A percentile compares a stretch with the other conserved stretches of the same genome.
These are phyloP conservation scores for Carex cristatella DNA, from an alignment of 176 grass and related monocot genomes.

Conservation along the genomic window DNA sequence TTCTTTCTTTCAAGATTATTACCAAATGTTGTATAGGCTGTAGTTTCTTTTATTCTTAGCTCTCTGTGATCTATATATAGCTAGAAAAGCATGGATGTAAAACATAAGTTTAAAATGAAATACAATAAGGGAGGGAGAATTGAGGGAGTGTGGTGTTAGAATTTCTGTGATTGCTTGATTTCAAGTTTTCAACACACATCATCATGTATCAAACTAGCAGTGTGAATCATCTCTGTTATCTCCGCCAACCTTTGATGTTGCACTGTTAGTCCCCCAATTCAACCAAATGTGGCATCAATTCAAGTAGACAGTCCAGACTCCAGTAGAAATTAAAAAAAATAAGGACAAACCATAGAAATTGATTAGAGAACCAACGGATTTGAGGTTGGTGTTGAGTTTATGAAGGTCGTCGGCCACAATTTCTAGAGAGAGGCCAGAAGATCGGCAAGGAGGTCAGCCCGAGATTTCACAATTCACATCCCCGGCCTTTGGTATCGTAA, in stretches of 20 bases:
- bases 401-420: constrained; percentile 68
- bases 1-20: too few relatives aligned
- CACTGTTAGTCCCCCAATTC: constrained; percentile 29
- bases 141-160: too few relatives aligned
- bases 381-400: constrained; percentile 80
- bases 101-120: too few relatives aligned
- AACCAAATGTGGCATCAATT: neutral
- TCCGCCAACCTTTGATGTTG: constrained; percentile 80
- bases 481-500: too few relatives aligned
- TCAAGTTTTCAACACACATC: constrained; percentile 67
- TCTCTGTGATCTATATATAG: too few relatives aligned
- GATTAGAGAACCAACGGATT: constrained; percentile 51
- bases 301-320: neutral
- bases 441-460: too few relatives aligned
- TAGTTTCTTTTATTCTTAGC: too few relatives aligned
- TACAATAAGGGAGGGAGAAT: neutral
- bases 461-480: too few relatives aligned
- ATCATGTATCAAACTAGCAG: constrained; percentile 96
- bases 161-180: too few relatives aligned
- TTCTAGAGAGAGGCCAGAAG: too few relatives aligned
- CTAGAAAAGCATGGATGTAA: too few relatives aligned
- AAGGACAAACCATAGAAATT: neutral
- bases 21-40: too few relatives aligned
- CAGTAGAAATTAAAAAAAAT: constrained; percentile 1
- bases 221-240: constrained; percentile 99